These are phyloP conservation scores for Acanthochlamys bracteata DNA, from an alignment of 106 monocot genomes.

Conservation along the genomic window DNA sequence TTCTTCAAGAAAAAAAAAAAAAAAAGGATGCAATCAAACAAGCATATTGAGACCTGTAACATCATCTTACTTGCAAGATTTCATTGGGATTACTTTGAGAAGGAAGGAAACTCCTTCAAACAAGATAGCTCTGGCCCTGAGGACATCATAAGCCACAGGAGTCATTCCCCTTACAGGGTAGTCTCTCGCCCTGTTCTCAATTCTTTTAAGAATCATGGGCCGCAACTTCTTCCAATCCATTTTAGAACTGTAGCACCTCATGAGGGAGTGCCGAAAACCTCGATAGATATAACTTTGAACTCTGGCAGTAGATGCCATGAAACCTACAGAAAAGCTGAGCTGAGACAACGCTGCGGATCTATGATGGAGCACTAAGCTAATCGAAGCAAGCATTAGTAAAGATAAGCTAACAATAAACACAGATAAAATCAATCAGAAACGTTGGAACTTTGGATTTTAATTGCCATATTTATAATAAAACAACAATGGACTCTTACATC, in stretches of 20 bases:
- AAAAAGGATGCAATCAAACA: no score
- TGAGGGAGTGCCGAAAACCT: background rate
- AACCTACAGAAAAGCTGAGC: background rate
- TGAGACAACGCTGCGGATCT: no score
- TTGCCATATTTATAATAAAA: no score
- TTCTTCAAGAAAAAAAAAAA: background rate
- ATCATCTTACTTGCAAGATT: slow-evolving; percentile 73
- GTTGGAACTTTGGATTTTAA: no score
- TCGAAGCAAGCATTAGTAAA: no score
- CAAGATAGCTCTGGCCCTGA: slow-evolving; percentile 45
- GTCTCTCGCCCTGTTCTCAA: slow-evolving; percentile 52
- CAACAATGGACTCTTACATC: no score
- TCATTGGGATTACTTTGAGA: slow-evolving; percentile 46
- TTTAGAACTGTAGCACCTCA: slow-evolving; percentile 47
- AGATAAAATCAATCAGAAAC: no score
- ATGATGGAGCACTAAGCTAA: no score
- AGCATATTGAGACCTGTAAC: no score
- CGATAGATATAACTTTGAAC: background rate
- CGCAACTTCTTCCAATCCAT: slow-evolving; percentile 65
- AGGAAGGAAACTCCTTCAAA: slow-evolving; percentile 51
- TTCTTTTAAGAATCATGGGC: slow-evolving; percentile 92
- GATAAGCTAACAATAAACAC: no score
- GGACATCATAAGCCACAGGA: slow-evolving; percentile 66
- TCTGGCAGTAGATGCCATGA: slow-evolving; percentile 11
- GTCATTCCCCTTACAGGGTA: slow-evolving; percentile 72